Conservation (phyloP, 179 eudicot species). For the Carnegiea gigantea region DNA sequence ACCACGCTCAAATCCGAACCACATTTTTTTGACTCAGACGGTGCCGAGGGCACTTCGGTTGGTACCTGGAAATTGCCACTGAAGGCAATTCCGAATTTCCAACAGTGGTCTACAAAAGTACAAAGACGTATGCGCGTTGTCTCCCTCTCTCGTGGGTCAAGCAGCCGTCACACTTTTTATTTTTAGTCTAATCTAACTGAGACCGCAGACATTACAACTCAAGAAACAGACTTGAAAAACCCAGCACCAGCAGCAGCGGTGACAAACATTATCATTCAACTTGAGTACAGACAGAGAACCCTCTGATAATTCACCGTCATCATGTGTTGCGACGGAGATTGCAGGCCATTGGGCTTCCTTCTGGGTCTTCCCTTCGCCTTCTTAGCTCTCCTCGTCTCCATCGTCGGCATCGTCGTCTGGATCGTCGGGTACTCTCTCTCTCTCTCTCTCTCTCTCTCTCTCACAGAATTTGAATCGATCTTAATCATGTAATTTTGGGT, state of each 20-base stretch:
- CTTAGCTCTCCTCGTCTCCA: conserved; percentile 49
- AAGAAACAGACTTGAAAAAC: not conserved
- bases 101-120: not conserved
- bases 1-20: too few species aligned
- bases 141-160: not conserved
- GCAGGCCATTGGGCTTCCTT: conserved; percentile 64
- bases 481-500: not conserved
- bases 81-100: too few species aligned
- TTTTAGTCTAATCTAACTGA: not conserved
- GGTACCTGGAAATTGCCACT: too few species aligned
- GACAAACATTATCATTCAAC: not conserved
- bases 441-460: conserved; percentile 1
- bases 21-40: too few species aligned
- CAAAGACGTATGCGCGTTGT: not conserved
- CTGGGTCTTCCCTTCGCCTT: conserved; percentile 70
- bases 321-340: conserved; percentile 42
- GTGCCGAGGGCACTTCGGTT: too few species aligned
- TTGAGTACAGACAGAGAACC: not conserved
- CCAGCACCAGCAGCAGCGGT: not conserved
- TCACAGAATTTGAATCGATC: not conserved
- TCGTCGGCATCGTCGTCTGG: conserved; percentile 59
- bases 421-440: conserved; percentile 51
- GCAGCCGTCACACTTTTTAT: not conserved
- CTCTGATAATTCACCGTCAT: not conserved
- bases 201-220: not conserved